Base-by-base conservation (phyloP, 371 early-diverging fungal genomes). In the Mortierella sp. region DNA sequence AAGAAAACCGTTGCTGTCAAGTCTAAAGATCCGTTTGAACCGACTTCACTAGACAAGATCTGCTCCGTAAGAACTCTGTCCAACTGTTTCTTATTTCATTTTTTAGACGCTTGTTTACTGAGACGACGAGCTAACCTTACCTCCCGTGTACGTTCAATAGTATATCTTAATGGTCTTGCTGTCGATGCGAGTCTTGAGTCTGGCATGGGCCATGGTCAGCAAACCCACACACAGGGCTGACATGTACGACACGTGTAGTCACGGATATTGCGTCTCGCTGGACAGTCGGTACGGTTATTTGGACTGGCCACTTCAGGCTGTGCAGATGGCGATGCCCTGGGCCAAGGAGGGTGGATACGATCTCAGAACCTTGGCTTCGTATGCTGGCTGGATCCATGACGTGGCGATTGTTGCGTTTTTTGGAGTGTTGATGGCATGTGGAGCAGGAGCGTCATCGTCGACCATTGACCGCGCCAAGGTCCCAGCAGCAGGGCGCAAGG, bases 351-450 rank as follows among this genome's bases (percentile, higher is more conserved):
- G 60, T 3, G 45, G 55, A 47, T 75, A 71, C 9, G 70, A 68
- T 55, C 48, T 50, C 11, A 19, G 31, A 26, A n/a, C 26, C 3
- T 0, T 77, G 42, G 79, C 76, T 8, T 52, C n/a, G 11, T 26
- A 21, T 38, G 71, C 72, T 9, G 80, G 80, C 34, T 83, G 80
- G 84, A 34, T 74, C 24, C 84, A 80, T 31, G 84, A 83, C 50
- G 13, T 26, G 45, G 44, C 48, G 13, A 83, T 74, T 31, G 47
- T 50, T 0, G 38, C 38, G 7, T 68, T 83, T 21, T 55, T 83
- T 38, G 65, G 54, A 7, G 75, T 60, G 5, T 72, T 83, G 57
- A 76, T 83, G 7, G 26, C 55, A 21, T 73, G 72, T 31, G 84
- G 84, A 44, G 84, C 84, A 52, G 76, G 83, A 42, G 44, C 65